Evolutionary conservation across 805 yeast genomes (phyloP).

Genomic region (Suhomyces sp.): DNA sequence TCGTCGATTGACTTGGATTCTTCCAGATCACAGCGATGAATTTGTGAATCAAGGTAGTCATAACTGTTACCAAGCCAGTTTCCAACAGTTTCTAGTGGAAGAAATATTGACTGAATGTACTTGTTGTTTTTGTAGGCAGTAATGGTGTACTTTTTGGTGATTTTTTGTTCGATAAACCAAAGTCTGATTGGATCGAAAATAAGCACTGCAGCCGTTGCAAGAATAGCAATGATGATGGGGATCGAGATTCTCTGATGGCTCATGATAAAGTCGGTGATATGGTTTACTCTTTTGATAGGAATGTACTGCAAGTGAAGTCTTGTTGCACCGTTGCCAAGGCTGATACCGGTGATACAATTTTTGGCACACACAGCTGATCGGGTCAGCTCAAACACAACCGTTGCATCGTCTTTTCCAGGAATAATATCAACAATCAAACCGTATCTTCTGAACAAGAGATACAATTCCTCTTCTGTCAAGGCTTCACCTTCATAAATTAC

Average conservation of each 20-base stretch:
- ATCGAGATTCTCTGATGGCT: constrained; percentile 81
- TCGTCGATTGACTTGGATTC: constrained; percentile 30
- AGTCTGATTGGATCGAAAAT: constrained; percentile 93
- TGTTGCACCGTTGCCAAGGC: constrained; percentile 53
- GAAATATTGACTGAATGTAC: constrained; percentile 23
- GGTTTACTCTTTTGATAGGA: constrained; percentile 50
- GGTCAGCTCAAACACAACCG: constrained; percentile 51
- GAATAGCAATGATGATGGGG: constrained; percentile 72
- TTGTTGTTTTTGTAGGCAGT: constrained; percentile 41
- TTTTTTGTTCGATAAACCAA: constrained; percentile 69
- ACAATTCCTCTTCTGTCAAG: constrained; percentile 76
- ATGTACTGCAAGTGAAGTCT: constrained; percentile 70
- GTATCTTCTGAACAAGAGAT: constrained; percentile 79
- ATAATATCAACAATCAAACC: constrained; percentile 77
- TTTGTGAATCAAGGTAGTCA: constrained; percentile 35
- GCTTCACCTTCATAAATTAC: constrained; percentile 75
- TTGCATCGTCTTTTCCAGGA: constrained; percentile 45
- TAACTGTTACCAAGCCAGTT: constrained; percentile 31
- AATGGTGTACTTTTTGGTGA: constrained; percentile 57
- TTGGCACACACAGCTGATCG: constrained; percentile 82
- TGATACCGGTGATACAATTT: constrained; percentile 84
- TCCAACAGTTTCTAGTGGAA: constrained; percentile 25
- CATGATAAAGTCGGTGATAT: constrained; percentile 54
- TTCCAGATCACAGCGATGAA: constrained; percentile 15
- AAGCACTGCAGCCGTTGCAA: constrained; percentile 79